Base-by-base conservation (phyloP, 2,329 filamentous ascomycete genomes). In the Talaromyces islandicus region DNA sequence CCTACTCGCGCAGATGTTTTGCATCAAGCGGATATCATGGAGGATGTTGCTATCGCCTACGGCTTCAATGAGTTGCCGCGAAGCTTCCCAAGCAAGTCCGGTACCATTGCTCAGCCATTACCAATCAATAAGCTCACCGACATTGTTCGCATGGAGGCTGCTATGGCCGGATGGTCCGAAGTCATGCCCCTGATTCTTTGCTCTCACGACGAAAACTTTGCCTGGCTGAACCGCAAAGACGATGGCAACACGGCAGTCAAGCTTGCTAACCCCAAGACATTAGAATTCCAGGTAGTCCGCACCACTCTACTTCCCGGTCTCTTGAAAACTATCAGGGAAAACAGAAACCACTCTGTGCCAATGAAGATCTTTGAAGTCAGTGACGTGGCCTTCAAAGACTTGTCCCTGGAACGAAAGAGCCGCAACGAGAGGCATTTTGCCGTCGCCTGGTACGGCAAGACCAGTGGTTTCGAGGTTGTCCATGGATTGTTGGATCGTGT, bases 11-110 rank as follows among this genome's bases (percentile, higher is more conserved):
- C 94, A 54, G 94, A 99, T 74, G 88, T 99, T 48, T 86, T 99
- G 32, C 94, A 99, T 76, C 90, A 97, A 72, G 95, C 92, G 69
- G 94, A 99, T 73, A 90, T 99, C 67, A 99, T 99, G 93, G 94
- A 99, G 78, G 95, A 99, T 72, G 88, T 95, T 21, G 94, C 92
- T 46, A 94, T 99, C 65, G 92, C 91, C 57, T 97, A 97, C 75
- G 94, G 95, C 65, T 99, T 96, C 84, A 99, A 99, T 82, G 91
- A 90, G 64, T 87, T 99, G 19, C 92, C 93, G 1, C 88, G 92
- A 57, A 87, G 88, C 54, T 91, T 93, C 70, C 92, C 92, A 9
- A 92, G 88, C 75, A 92, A 92, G 71, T 89, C 90, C 25, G 89
- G 88, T 59, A 94, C 91, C 6, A 86, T 97, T 63, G 95, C 91